phyloP scores from a whole-genome alignment of 2,329 filamentous ascomycete genomes.

The Ceratocystis variospora region DNA sequence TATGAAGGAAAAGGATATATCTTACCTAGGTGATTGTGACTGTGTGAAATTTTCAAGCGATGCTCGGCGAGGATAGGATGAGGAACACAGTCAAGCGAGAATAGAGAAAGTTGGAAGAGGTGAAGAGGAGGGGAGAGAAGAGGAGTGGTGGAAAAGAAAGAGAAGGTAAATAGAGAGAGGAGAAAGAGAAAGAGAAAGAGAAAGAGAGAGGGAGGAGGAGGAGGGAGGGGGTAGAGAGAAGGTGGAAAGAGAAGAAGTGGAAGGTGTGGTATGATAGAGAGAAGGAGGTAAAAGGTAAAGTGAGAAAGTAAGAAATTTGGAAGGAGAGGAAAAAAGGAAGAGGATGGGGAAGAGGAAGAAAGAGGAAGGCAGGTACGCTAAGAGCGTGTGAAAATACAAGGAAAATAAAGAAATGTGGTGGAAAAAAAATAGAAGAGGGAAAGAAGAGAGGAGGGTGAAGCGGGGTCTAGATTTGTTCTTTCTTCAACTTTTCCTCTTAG shows the following conservation, averaged over 20 bases:
- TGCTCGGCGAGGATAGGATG: slow-evolving; percentile 17
- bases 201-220: slow-evolving; percentile 22
- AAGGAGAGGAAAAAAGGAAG: background rate
- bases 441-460: background rate
- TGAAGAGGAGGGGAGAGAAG: slow-evolving; percentile 22
- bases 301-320: slow-evolving; percentile 4
- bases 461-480: background rate
- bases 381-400: slow-evolving; percentile 1
- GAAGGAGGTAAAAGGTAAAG: slow-evolving; percentile 32
- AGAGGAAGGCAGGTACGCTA: background rate
- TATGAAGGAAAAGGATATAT: background rate
- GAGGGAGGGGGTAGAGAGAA: slow-evolving; percentile 21
- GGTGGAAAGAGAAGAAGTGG: slow-evolving; percentile 21
- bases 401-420: background rate
- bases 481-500: background rate
- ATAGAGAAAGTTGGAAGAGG: slow-evolving; percentile 16
- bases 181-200: slow-evolving; percentile 22
- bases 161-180: slow-evolving; percentile 23
- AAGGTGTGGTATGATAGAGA: slow-evolving; percentile 32
- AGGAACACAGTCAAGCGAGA: slow-evolving; percentile 12
- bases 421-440: background rate
- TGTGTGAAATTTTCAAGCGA: background rate
- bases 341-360: slow-evolving; percentile 7
- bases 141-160: slow-evolving; percentile 21
- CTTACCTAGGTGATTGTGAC: background rate